A percentile compares a stretch with the other conserved stretches of the same genome.
These are phyloP conservation scores for Penicillium ucsense DNA, from an alignment of 495 filamentous ascomycete genomes.

Conservation along the genomic window DNA sequence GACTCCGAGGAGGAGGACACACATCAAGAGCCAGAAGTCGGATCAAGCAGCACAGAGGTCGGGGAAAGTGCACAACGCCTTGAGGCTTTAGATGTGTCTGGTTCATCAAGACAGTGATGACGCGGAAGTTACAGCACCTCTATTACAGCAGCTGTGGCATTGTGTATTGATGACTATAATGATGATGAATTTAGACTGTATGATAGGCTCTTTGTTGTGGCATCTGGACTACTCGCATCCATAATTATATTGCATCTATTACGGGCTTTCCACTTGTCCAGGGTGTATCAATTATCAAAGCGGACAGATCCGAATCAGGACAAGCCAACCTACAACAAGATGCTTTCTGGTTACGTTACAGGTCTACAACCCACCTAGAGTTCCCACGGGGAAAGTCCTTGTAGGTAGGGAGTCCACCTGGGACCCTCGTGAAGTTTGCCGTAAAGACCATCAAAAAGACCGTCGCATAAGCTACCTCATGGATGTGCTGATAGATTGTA, in stretches of 20 bases:
- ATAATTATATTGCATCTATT: background rate
- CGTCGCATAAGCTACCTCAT: no score
- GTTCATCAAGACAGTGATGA: conserved; percentile 10
- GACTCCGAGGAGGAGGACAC: conserved; percentile 8
- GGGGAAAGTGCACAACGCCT: conserved; percentile 27
- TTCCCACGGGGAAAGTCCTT: no score
- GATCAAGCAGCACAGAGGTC: conserved; percentile 7
- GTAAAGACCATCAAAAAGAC: no score
- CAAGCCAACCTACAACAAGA: no score
- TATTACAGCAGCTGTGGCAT: background rate
- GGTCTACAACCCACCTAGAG: no score
- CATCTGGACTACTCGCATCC: background rate
- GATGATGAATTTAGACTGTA: conserved; percentile 26
- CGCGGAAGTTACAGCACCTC: background rate
- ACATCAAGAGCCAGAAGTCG: conserved; percentile 10
- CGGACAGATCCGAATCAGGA: no score
- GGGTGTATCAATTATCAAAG: no score
- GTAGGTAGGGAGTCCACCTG: no score
- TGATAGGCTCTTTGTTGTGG: conserved; percentile 9
- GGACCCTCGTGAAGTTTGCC: no score
- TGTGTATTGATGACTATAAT: conserved; percentile 26
- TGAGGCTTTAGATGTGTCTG: conserved; percentile 27
- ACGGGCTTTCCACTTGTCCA: no score
- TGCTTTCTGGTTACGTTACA: no score
- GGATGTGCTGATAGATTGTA: no score